Base-by-base conservation (phyloP, 352 stramenopile species). In the Pythium oligandrum region DNA sequence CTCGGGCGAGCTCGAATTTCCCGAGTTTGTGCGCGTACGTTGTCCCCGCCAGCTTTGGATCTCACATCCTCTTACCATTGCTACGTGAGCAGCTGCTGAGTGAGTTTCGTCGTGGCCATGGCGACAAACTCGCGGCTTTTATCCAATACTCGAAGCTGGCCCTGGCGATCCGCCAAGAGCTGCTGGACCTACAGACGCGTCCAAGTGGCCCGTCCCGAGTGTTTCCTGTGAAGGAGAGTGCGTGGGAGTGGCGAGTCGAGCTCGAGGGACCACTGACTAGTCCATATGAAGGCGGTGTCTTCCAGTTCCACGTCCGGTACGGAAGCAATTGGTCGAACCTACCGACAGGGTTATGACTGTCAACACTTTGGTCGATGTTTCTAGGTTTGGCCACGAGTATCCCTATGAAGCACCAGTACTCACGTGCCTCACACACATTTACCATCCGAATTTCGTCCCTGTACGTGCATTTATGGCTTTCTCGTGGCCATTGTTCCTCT, bases 391-490 rank as follows among this genome's bases (percentile, higher is more conserved):
- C 2, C 62, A 68, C 35, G 77, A 84, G 17, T 88, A 88, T 36
- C 77, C 77, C 4, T 88, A 84, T 47, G 70, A 81, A 44, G 45
- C 74, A 4, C 77, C 74, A 1, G 32, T 57, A 0, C 31, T 88
- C n/a, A 64, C 55, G 0, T 81, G 73, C 31, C 48, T 66, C 11
- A 84, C 77, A 8, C 72, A 59, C 17, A 84, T 88, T 55, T 88
- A 86, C 51, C 77, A 88, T 44, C 68, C 75, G n/a, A 88, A 88
- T 54, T 88, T 88, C 45, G 68, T 84, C 7, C 70, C 75, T 10
- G 75, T 86, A 55, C n/a, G 68, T 51, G 8, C 6, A 48, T 48
- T n/a, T 8, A 48, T 9, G 17, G 10, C 10, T 11, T 48, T 48
- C 6, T 9, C 6, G 9, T 48, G 43, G 8, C 26, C 9, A 48